These are phyloP conservation scores for Oryza australiensis DNA, from an alignment of 176 grass and related monocot genomes.

Conservation along the genomic window DNA sequence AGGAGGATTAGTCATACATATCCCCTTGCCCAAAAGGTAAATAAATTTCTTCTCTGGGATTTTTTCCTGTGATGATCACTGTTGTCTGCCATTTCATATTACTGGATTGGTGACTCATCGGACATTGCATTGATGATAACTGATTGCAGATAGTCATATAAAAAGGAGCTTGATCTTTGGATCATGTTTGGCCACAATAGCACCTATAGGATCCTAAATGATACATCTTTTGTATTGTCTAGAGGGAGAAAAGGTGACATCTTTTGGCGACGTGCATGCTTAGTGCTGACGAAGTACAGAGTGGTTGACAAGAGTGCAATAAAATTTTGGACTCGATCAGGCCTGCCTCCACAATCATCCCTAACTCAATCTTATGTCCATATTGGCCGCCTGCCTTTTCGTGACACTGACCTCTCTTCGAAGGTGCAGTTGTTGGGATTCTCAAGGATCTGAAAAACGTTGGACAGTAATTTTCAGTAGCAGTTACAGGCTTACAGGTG, in stretches of 20 bases:
- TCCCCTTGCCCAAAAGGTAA: slow-evolving; percentile 5
- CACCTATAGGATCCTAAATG: slow-evolving; percentile 15
- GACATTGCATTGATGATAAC: slow-evolving; percentile 16
- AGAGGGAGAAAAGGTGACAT: slow-evolving; percentile 18
- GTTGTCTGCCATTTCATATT: slow-evolving; percentile 41
- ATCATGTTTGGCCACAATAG: slow-evolving; percentile 40
- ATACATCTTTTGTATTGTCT: slow-evolving; percentile 35
- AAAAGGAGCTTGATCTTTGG: slow-evolving; percentile 16
- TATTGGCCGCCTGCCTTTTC: slow-evolving; percentile 25
- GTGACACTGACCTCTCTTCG: slow-evolving; percentile 18
- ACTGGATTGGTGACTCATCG: slow-evolving; percentile 42
- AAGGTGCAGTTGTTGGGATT: background rate
- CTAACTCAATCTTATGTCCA: slow-evolving; percentile 28
- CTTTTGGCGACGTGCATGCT: slow-evolving; percentile 35
- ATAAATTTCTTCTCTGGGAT: background rate
- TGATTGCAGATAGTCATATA: slow-evolving; percentile 27
- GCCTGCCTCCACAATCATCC: slow-evolving; percentile 16
- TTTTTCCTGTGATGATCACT: slow-evolving; percentile 23
- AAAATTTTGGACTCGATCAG: slow-evolving; percentile 22
- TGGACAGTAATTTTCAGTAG: slow-evolving; percentile 37
- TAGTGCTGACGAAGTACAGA: slow-evolving; percentile 32
- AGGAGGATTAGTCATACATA: slow-evolving; percentile 21
- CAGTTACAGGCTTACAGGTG: slow-evolving; percentile 16
- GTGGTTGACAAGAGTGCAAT: slow-evolving; percentile 33
- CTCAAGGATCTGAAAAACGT: slow-evolving; percentile 3